These are phyloP conservation scores for Moesziomyces antarcticus DNA, from an alignment of 1,284 basidiomycete species.

Conservation along the genomic window DNA sequence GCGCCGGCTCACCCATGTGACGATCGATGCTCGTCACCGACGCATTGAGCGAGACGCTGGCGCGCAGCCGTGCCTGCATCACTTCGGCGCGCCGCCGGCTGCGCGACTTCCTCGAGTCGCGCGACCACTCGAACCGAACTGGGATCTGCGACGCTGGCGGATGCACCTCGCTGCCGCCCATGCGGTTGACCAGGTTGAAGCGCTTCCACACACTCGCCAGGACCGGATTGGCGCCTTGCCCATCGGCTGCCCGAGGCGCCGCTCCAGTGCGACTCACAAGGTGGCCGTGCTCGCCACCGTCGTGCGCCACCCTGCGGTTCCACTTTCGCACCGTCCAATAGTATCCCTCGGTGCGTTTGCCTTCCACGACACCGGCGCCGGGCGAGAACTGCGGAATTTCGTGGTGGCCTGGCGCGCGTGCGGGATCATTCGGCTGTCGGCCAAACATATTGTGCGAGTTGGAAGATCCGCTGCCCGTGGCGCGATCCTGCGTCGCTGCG, in stretches of 20 bases:
- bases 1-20: slow-evolving; percentile 16
- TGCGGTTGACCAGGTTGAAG: slow-evolving; percentile 53
- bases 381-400: slow-evolving; percentile 50
- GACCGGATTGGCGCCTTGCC: slow-evolving; percentile 36
- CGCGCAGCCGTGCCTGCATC: slow-evolving; percentile 27
- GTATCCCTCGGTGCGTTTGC: slow-evolving; percentile 56
- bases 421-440: slow-evolving; percentile 15
- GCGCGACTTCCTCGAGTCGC: slow-evolving; percentile 28
- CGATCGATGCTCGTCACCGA: slow-evolving; percentile 31
- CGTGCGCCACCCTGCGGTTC: slow-evolving; percentile 36
- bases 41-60: slow-evolving; percentile 38
- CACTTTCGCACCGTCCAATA: slow-evolving; percentile 61
- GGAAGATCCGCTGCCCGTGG: not conserved
- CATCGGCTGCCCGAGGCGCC: slow-evolving; percentile 3
- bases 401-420: not conserved
- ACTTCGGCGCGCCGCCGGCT: slow-evolving; percentile 18
- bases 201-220: slow-evolving; percentile 58
- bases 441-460: slow-evolving; percentile 14
- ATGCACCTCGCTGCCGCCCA: slow-evolving; percentile 47
- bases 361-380: slow-evolving; percentile 44
- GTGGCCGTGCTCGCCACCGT: slow-evolving; percentile 15
- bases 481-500: slow-evolving; percentile 1
- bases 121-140: slow-evolving; percentile 64
- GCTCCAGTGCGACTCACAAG: slow-evolving; percentile 9
- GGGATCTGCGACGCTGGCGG: slow-evolving; percentile 49